Evolutionary conservation across 2,329 filamentous ascomycete genomes (phyloP).

Genomic region (Leptographium wingfieldii): DNA sequence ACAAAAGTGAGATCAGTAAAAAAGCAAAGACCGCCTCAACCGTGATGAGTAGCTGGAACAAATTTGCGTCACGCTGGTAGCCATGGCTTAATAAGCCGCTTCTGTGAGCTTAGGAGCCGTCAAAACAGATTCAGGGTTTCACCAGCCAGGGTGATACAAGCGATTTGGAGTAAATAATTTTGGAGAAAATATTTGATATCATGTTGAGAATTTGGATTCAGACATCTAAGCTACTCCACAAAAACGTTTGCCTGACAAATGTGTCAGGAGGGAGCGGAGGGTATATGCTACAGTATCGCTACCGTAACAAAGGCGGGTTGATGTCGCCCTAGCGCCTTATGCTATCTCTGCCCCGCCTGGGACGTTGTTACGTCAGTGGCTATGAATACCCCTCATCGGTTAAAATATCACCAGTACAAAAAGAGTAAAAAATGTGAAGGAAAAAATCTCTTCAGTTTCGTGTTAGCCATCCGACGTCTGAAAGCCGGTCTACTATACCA

Average conservation of each 20-base stretch:
- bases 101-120: not conserved
- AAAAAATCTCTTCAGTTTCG: not conserved
- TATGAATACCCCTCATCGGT: not conserved
- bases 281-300: too few species aligned
- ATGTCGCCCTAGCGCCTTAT: too few species aligned
- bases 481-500: not conserved
- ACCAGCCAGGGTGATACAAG: not conserved
- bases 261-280: too few species aligned
- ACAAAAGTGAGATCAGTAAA: conserved; percentile 36
- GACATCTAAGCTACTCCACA: too few species aligned
- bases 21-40: conserved; percentile 37
- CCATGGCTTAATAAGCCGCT: conserved; percentile 26
- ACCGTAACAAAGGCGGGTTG: too few species aligned
- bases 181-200: not conserved
- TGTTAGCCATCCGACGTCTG: not conserved
- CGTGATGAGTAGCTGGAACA: conserved; percentile 28
- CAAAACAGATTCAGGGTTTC: not conserved
- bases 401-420: not conserved
- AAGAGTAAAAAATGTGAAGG: not conserved
- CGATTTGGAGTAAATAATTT: not conserved
- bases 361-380: not conserved
- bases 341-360: not conserved
- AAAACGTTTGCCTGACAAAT: too few species aligned
- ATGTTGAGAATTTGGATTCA: too few species aligned
- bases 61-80: conserved; percentile 30